These are phyloP conservation scores for Cokeromyces recurvatus DNA, from an alignment of 371 early-diverging fungal genomes.

Conservation along the genomic window DNA sequence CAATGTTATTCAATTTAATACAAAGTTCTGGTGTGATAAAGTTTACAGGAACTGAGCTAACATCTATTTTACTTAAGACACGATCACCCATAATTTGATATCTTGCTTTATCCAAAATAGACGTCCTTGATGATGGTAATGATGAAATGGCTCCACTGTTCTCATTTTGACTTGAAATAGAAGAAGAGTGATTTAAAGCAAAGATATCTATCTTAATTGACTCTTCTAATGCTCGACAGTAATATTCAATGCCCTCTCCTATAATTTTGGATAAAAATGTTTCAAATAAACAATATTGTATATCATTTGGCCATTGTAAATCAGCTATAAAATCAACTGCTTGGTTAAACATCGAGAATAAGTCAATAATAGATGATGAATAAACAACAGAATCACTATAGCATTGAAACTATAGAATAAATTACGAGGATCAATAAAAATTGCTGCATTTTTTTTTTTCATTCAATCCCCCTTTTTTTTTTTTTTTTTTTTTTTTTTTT, in stretches of 20 bases:
- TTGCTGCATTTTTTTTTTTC: too few relatives aligned
- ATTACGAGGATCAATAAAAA: too few relatives aligned
- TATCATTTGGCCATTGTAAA: conserved; percentile 66
- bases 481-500: too few relatives aligned
- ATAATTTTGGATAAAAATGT: conserved; percentile 53
- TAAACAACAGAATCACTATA: conserved; percentile 48
- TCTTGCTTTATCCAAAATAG: conserved; percentile 20
- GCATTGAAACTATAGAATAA: conserved; percentile 40
- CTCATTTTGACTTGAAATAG: background rate
- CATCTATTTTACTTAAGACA: conserved; percentile 1
- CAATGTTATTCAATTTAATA: conserved; percentile 54
- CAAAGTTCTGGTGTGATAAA: conserved; percentile 45
- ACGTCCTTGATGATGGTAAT: too few relatives aligned
- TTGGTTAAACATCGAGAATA: conserved; percentile 63
- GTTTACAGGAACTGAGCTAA: conserved; percentile 32
- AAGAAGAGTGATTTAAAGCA: background rate
- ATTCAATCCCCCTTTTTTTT: too few relatives aligned
- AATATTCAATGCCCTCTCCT: conserved; percentile 31
- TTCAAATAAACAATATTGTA: conserved; percentile 55
- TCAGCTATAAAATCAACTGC: conserved; percentile 51
- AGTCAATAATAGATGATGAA: conserved; percentile 69
- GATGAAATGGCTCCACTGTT: background rate
- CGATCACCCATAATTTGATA: conserved; percentile 17
- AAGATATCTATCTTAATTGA: conserved; percentile 16
- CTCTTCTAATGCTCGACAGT: conserved; percentile 23